phyloP scores from a whole-genome alignment of 371 early-diverging fungal species.

The Mortierella sp. region DNA sequence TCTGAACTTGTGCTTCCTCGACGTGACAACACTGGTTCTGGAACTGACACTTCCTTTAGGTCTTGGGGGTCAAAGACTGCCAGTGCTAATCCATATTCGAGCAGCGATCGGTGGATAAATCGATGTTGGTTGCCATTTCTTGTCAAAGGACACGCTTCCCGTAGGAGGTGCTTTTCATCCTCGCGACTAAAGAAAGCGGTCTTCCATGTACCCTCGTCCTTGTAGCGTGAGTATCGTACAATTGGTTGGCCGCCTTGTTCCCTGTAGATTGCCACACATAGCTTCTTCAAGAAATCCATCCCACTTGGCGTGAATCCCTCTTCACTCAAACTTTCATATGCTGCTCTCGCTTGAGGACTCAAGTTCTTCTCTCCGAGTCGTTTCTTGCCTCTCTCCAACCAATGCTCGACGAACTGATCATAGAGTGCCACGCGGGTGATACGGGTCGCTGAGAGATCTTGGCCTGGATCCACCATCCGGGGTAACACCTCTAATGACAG shows the following conservation, averaged over 20 bases:
- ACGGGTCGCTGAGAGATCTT: not conserved
- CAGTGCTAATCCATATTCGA: no score
- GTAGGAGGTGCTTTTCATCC: not conserved
- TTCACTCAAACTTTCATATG: no score
- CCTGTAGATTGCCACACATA: not conserved
- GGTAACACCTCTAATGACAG: slow-evolving; percentile 2
- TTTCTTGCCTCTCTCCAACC: slow-evolving; percentile 4
- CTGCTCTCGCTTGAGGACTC: no score
- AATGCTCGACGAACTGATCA: slow-evolving; percentile 8
- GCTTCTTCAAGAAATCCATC: not conserved
- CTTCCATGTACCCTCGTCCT: no score
- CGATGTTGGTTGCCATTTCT: no score
- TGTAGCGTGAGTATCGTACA: no score
- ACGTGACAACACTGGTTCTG: not conserved
- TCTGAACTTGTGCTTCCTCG: not conserved
- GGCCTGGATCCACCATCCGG: not conserved
- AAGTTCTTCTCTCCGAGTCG: no score
- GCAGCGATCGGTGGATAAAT: no score
- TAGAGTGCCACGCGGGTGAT: slow-evolving; percentile 11
- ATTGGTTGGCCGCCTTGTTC: no score
- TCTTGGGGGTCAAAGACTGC: no score
- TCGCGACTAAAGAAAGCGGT: not conserved
- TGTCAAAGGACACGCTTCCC: not conserved
- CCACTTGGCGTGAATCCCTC: no score
- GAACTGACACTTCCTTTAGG: no score